Evolutionary conservation across 768 basidiomycete species (phyloP), one percentile per base, ranked within the genome.

Genomic region (Phlegmacium glaucopus): DNA sequence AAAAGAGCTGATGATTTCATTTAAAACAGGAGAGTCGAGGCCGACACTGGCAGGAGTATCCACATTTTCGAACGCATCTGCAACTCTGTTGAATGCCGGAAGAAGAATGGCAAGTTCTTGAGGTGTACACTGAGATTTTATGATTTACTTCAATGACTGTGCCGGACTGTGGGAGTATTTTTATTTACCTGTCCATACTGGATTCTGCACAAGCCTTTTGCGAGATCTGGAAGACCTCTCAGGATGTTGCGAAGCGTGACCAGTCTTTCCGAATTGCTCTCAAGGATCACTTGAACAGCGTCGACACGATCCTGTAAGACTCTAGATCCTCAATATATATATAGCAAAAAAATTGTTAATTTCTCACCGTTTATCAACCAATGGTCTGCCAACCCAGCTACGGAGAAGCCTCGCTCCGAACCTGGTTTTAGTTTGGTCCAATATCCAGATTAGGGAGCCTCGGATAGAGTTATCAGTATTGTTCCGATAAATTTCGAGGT

Each of bases 401-500:
- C 82, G 80, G 46, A 99, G 72, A 56, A 90, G 66, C 44, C 95
- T 75, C 15, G 88, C 81, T 10, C 95, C 95, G 73, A 96, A 96
- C 53, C 79, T 82, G 3, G 95, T 97, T 53, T 80, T 79, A 27
- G 93, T 95, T 49, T 80, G 80, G 69, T 97, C 90, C 44, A 99
- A 72, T 6, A 94, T 76, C 80, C 85, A 88, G 51, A 96, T 70
- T 39, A 99, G 68, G 42, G 90, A 88, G 4, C 94, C 94, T 47
- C 68, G 76, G 15, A 76, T 70, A 9, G 77, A 80, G 45, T 78
- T 78, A 61, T 96, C 87, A 1, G 90, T 92, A 59, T 89, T 86
- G 56, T 97, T 98, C 28, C 83, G 79, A 62, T 90, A 94, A n/a
- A 99, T 82, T 64, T 98, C 94, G 68, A 95, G 65, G 61, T 96